Base-by-base conservation (phyloP, 2,329 filamentous ascomycete genomes). In the Exophiala phaeomuriformis region DNA sequence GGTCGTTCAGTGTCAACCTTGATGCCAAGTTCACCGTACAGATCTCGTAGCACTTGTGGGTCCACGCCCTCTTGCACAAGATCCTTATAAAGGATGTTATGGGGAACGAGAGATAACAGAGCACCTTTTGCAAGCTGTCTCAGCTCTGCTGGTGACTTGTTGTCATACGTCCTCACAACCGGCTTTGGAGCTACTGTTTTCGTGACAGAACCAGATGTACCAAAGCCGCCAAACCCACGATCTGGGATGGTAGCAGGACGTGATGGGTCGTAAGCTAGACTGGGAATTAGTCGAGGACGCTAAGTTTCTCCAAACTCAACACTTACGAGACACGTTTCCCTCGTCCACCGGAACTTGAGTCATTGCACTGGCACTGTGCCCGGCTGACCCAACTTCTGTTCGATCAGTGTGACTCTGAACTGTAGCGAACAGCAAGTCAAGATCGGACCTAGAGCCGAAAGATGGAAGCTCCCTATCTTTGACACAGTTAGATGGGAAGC, bases 1-100 rank as follows among this genome's bases (percentile, higher is more conserved):
- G 36, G 8, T 30, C 42, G 43, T 29, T 52, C 49, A 30, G 30
- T 5, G 35, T 52, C 56, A n/a, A 49, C 43, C 12, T 74, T 71
- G 32, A 90, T 74, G 2, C 83, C 82, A 2, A 93, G 71, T 19
- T 88, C 83, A 29, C 76, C 72, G 63, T 90, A 93, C 1, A 93
- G 74, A 31, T 72, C 67, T 52, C 76, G 78, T 35, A 95, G 70
- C 7, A 89, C 65, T 1, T 69, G 68, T 35, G 79, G 75, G 61
- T 90, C 79, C 40, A 91, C 77, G 0, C 88, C 86, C 67, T 91
- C 86, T 7, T 82, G 76, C 8, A 90, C 73, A 52, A 91, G 84
- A 55, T 88, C 79, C 51, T 85, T 77, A 64, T 84, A 95, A 19
- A 81, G 81, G 53, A 94, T 81, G 46, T 88, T 85, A 55, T 87